A percentile compares a stretch with the other conserved stretches of the same genome.
Conservation (phyloP, 139 green algal genomes). For the Coccomyxa sp. region DNA sequence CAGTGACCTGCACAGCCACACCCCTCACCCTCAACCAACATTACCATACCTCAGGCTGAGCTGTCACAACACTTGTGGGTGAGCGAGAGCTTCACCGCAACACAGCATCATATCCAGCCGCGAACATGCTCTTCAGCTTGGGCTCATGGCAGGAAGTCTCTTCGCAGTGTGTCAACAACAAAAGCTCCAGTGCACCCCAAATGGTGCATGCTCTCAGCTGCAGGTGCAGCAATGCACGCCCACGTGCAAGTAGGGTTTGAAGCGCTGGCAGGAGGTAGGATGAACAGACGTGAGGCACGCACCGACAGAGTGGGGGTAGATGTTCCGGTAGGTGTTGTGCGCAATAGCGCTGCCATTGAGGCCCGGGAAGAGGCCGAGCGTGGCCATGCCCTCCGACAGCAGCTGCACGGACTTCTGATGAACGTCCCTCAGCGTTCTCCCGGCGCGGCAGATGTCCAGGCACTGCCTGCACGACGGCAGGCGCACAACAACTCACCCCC, state of each 20-base stretch:
- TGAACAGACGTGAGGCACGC: background rate
- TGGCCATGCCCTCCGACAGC: conserved; percentile 33
- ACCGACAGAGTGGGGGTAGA: conserved; percentile 75
- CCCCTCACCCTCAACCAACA: background rate
- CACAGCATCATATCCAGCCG: too few species aligned
- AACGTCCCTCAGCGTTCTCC: conserved; percentile 49
- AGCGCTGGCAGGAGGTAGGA: too few species aligned
- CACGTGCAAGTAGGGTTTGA: too few species aligned
- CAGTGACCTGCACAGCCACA: conserved; percentile 40
- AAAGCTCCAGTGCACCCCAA: too few species aligned
- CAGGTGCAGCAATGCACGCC: too few species aligned
- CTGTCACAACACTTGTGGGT: background rate
- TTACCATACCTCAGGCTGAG: background rate
- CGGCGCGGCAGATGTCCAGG: conserved; percentile 42
- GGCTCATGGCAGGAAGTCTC: too few species aligned
- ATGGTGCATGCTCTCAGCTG: too few species aligned
- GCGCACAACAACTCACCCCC: background rate
- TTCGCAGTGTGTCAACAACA: too few species aligned
- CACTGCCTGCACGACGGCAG: conserved; percentile 28
- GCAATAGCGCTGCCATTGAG: conserved; percentile 3
- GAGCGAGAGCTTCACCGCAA: too few species aligned
- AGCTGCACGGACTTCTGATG: conserved; percentile 48
- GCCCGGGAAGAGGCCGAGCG: conserved; percentile 15
- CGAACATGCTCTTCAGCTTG: too few species aligned
- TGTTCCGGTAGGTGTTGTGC: conserved; percentile 28